phyloP scores from a whole-genome alignment of 2,329 filamentous ascomycete species.

The Colletotrichum kahawae region DNA sequence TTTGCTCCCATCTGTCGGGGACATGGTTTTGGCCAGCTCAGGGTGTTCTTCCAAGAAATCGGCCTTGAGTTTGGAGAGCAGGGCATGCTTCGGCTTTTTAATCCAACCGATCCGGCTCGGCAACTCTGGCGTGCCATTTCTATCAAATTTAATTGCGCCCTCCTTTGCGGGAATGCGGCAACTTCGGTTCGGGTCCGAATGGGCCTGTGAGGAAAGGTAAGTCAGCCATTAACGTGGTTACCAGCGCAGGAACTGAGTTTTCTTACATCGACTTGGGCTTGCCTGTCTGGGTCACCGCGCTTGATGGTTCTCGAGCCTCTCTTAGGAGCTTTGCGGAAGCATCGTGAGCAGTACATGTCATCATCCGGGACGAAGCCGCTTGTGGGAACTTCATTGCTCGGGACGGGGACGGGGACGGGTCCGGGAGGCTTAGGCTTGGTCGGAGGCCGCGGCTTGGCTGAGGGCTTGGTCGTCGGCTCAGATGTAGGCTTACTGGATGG shows the following conservation, averaged over 20 bases:
- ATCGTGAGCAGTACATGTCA: conserved; percentile 35
- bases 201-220: background rate
- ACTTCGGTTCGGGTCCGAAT: conserved; percentile 16
- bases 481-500: background rate
- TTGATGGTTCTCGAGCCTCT: background rate
- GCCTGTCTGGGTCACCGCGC: background rate
- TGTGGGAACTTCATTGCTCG: background rate
- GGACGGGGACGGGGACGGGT: background rate
- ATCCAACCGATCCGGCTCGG: conserved; percentile 40
- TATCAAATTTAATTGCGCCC: background rate
- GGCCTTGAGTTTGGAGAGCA: conserved; percentile 26
- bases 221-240: background rate
- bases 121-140: conserved; percentile 11
- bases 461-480: background rate
- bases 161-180: conserved; percentile 6
- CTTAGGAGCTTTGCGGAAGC: conserved; percentile 17
- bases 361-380: conserved; percentile 29
- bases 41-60: conserved; percentile 29
- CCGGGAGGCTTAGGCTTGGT: background rate
- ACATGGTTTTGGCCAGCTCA: conserved; percentile 32
- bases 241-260: background rate
- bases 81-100: conserved; percentile 8
- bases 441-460: background rate
- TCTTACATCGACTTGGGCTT: conserved; percentile 16
- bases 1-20: conserved; percentile 25